These are phyloP conservation scores for Prunus kanzakura DNA, from an alignment of 306 rosid genomes.

Conservation along the genomic window DNA sequence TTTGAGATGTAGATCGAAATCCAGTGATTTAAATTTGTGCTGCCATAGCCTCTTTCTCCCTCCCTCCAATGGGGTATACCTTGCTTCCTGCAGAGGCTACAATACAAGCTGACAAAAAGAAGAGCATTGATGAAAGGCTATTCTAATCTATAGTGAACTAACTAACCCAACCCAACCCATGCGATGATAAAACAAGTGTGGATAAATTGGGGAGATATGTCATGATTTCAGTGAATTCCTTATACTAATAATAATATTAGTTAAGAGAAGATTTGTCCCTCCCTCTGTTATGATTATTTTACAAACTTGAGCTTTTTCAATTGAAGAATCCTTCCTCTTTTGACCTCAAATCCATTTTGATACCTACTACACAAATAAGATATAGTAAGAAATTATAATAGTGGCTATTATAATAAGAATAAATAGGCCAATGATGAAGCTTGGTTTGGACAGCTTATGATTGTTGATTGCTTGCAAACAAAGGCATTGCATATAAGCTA, in stretches of 20 bases:
- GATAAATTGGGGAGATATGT: constrained; percentile 11
- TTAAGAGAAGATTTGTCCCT: not conserved
- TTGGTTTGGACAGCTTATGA: not conserved
- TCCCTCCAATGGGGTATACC: constrained; percentile 1
- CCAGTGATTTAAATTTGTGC: constrained; percentile 12
- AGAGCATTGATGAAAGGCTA: constrained; percentile 21
- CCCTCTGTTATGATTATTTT: not conserved
- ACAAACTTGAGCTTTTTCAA: not conserved
- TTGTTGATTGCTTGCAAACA: not conserved
- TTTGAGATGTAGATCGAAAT: constrained; percentile 9
- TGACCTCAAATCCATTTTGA: constrained; percentile 22
- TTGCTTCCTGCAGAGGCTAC: constrained; percentile 51
- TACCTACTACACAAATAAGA: not conserved
- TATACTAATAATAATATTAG: not conserved
- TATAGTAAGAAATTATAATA: not conserved
- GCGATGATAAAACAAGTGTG: constrained; percentile 41
- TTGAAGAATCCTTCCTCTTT: constrained; percentile 16
- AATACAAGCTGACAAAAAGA: constrained; percentile 54
- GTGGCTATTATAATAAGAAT: not conserved
- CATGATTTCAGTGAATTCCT: constrained; percentile 31
- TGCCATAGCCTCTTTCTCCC: constrained; percentile 1
- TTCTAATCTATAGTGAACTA: constrained; percentile 9
- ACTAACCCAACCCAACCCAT: not conserved
- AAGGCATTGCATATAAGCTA: not conserved
- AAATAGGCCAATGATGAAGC: not conserved